Base-by-base conservation (phyloP, 108 stramenopile genomes). In the Nitzschia sp. region DNA sequence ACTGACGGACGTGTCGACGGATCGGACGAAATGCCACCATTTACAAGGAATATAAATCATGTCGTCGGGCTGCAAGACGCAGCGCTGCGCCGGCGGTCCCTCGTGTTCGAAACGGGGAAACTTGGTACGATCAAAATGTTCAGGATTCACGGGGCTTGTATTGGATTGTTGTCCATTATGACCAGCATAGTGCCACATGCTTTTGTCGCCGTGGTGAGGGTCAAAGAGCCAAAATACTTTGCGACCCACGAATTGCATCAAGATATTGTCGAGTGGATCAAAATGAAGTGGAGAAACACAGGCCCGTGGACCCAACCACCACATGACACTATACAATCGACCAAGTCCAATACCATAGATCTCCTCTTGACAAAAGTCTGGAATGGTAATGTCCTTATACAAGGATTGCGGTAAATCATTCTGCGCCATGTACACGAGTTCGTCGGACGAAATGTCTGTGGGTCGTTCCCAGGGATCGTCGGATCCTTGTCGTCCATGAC, bases 21-120 rank as follows among this genome's bases (percentile, higher is more conserved):
- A 85, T 33, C 82, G 59, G 0, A 88, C 87, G 25, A 85, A 83
- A 73, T 93, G 92, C 84, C 85, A 93, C 88, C 88, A 93, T 64
- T 83, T 83, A 23, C 58, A 53, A 26, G 92, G 92, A 65, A 93
- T 93, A 55, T 71, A 93, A 27, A 93, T 33, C 2, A 74, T 58
- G 76, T 93, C 92, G 2, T 87, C 88, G 17, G 88, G 85, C 17
- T 78, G 58, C 21, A 93, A 29, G 1, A 66, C 62, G 32, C 83
- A 84, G 46, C 82, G 72, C 54, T 66, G 42, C n/a, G 77, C 71
- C 5, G 68, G 68, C 6, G 83, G 83, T 15, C 45, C 35, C 0
- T 56, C 31, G 25, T 63, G 31, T 3, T 34, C 42, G 29, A 89
- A 85, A 30, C 76, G 29, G 0, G 91, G 85, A 77, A 72, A 85